A percentile compares a stretch with the other conserved stretches of the same genome.
Conservation (phyloP, 176 grass and related monocot genomes). For the Oryza coarctata region DNA sequence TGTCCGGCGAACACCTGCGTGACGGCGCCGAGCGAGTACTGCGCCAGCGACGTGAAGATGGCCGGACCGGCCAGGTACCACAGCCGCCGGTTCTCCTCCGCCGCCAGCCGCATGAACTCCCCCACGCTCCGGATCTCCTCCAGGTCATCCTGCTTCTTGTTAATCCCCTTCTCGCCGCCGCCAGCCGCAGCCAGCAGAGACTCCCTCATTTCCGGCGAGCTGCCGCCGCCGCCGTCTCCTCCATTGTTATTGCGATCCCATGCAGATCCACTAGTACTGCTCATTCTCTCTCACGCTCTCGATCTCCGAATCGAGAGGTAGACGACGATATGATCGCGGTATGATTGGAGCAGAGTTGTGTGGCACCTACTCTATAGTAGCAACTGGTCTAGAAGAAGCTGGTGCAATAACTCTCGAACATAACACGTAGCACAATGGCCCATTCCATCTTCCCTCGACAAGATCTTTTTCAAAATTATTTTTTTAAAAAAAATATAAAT, state of each 20-base stretch:
- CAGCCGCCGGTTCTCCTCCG: constrained; percentile 67
- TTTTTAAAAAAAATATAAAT: not conserved
- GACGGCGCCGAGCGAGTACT: constrained; percentile 79
- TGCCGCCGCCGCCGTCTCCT: not conserved
- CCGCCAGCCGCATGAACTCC: constrained; percentile 30
- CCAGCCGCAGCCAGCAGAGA: not conserved
- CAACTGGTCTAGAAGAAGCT: not conserved
- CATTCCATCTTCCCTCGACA: not conserved
- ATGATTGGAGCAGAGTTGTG: not conserved
- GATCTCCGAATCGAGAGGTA: not conserved
- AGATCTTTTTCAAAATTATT: not conserved
- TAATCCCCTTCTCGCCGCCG: not conserved
- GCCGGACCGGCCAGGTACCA: constrained; percentile 70
- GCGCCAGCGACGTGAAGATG: constrained; percentile 78
- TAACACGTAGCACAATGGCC: not conserved
- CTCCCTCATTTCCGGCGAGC: constrained; percentile 13
- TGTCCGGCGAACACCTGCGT: constrained; percentile 76
- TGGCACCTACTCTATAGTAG: not conserved
- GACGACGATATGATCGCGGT: not conserved
- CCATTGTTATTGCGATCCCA: not conserved
- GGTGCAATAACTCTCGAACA: not conserved
- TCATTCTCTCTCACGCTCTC: not conserved
- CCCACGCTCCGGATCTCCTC: constrained; percentile 63
- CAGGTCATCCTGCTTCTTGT: constrained; percentile 35
- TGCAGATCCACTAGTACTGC: not conserved